Evolutionary conservation across 208 protist genomes (phyloP).

Genomic region (Angomonas deanei): DNA sequence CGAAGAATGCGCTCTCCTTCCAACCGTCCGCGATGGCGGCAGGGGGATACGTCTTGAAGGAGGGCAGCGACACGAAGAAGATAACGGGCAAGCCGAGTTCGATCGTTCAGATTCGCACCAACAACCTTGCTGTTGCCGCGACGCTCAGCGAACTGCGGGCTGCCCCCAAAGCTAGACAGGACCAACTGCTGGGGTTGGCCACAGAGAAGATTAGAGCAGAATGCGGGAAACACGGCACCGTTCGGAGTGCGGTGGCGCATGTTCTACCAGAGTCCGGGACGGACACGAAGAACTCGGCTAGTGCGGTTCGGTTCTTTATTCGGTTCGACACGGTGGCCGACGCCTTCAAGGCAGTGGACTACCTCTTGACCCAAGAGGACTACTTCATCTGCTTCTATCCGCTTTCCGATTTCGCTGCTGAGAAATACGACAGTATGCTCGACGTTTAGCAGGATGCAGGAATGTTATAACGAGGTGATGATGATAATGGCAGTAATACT

Average conservation of each 20-base stretch:
- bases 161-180: neutral
- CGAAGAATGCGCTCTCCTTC: slow-evolving; percentile 52
- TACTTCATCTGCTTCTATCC: slow-evolving; percentile 49
- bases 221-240: slow-evolving; percentile 51
- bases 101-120: slow-evolving; percentile 61
- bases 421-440: slow-evolving; percentile 2
- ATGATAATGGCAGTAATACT: too few species aligned
- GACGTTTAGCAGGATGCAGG: neutral
- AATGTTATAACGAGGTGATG: too few species aligned
- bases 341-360: slow-evolving; percentile 75
- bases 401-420: slow-evolving; percentile 47
- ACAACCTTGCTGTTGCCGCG: neutral
- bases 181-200: slow-evolving; percentile 14
- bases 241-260: slow-evolving; percentile 15
- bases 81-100: slow-evolving; percentile 69
- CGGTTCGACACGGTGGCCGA: slow-evolving; percentile 81
- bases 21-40: slow-evolving; percentile 46
- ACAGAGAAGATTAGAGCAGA: slow-evolving; percentile 26
- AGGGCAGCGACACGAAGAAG: neutral
- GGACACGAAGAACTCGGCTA: slow-evolving; percentile 12
- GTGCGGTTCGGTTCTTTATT: slow-evolving; percentile 66
- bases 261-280: neutral
- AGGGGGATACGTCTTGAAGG: slow-evolving; percentile 62
- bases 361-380: slow-evolving; percentile 17
- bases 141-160: neutral